Evolutionary conservation across 441 rosid genomes (phyloP).

Genomic region (Flueggea neowawraea): DNA sequence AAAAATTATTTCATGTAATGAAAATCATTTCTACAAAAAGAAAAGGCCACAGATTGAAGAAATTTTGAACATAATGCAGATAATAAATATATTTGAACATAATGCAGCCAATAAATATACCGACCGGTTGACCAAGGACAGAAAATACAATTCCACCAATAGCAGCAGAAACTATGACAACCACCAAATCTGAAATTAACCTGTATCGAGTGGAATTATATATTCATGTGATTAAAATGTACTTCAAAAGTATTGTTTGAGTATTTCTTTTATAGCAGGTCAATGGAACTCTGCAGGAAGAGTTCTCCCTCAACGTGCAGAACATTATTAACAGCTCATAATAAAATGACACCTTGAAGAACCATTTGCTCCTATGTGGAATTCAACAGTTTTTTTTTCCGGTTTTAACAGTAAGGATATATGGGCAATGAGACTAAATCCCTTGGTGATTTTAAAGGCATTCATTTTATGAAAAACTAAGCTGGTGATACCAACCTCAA

Average conservation of each 20-base stretch:
- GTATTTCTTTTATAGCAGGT: background rate
- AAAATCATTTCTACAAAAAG: constrained; percentile 6
- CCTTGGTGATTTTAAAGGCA: no score
- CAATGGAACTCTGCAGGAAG: no score
- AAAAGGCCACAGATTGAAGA: constrained; percentile 1
- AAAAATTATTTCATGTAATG: constrained; percentile 16
- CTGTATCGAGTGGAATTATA: constrained; percentile 38
- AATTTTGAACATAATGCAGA: constrained; percentile 3
- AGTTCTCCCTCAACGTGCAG: background rate
- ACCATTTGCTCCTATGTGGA: no score
- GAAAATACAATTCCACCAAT: constrained; percentile 95
- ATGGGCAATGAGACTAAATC: no score
- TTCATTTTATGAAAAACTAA: no score
- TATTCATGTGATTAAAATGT: constrained; percentile 4
- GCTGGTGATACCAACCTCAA: constrained; percentile 48
- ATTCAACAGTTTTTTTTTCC: no score
- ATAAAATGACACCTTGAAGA: no score
- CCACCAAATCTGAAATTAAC: constrained; percentile 95
- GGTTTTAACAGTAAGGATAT: no score
- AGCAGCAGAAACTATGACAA: constrained; percentile 96
- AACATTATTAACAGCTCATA: background rate
- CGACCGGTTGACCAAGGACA: constrained; percentile 96
- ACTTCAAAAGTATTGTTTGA: background rate
- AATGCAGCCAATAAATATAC: constrained; percentile 22
- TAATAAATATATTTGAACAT: constrained; percentile 10